Base-by-base conservation (phyloP, 257 asterid species). In the Oldenlandia corymbosa region DNA sequence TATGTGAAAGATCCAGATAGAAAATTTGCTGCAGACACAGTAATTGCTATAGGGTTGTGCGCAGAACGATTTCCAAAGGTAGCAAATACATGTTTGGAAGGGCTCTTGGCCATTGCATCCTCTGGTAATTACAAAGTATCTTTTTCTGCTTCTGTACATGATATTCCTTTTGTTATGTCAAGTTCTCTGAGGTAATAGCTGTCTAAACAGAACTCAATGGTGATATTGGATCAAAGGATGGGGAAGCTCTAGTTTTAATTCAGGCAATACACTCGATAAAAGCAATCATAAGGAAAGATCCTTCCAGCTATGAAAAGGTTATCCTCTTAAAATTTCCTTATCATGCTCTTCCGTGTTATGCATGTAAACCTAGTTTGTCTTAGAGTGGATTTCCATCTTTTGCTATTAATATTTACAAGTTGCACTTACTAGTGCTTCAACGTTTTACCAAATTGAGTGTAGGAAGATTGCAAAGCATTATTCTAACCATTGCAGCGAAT, bases 1-100 rank as follows among this genome's bases (percentile, higher is more conserved):
- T 90, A 93, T 80, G 78, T 87, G 52, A 90, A 90, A 80, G 99
- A 93, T 73, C 94, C 95, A 65, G 95, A 87, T 74, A 79, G 99
- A 73, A 81, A 78, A 73, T 87, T 93, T 82, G 96, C 99, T 71
- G 89, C 99, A 54, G 96, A 90, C 84, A 81, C 96, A 64, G 95
- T 87, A 62, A 87, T 93, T 78, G 92, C 99, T 46, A 90, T 93
- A 59, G 96, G 96, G 71, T 78, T 88, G 70, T 89, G 99, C 69
- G 95, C 88, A 1, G 81, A 81, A 75, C 84, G 79, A 66, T 88
- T 93, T 63, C 94, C 95, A 42, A 81, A 71, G 62, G 85, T 85
- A 20, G 85, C 94, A 49, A 79, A 68, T 32, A 73, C 81, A 68
- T 93, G 96, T 77, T 78, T 93, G 83, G 95, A 93, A 81, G 90